Conservation (phyloP, 306 rosid genomes). For the Cercis canadensis region DNA sequence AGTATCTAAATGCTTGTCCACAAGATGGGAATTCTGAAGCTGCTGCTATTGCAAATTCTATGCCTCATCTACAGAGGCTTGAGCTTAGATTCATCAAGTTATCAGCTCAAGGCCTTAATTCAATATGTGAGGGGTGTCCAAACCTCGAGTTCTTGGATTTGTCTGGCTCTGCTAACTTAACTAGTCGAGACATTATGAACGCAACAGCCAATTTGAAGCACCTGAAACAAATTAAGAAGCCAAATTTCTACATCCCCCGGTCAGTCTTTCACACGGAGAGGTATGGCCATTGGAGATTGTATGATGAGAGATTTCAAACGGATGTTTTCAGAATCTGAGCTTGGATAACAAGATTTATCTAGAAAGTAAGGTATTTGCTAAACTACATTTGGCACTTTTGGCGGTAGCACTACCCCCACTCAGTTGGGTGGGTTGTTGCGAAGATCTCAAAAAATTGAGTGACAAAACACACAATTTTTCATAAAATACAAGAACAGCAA, state of each 20-base stretch:
- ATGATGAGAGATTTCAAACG: slow-evolving; percentile 89
- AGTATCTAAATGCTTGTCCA: slow-evolving; percentile 73
- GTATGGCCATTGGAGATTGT: slow-evolving; percentile 85
- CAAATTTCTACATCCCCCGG: slow-evolving; percentile 56
- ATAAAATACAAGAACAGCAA: no score
- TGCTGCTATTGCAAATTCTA: slow-evolving; percentile 70
- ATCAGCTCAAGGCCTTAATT: slow-evolving; percentile 62
- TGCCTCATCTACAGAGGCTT: slow-evolving; percentile 75
- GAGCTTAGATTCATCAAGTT: slow-evolving; percentile 81
- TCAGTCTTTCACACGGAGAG: slow-evolving; percentile 56
- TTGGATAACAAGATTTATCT: slow-evolving; percentile 19
- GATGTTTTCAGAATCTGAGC: slow-evolving; percentile 77
- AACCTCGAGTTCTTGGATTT: slow-evolving; percentile 80
- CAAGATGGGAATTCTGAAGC: slow-evolving; percentile 92
- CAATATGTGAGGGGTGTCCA: slow-evolving; percentile 68
- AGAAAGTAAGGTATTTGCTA: neutral
- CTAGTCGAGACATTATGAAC: slow-evolving; percentile 67
- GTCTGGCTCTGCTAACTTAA: slow-evolving; percentile 79
- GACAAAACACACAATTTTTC: no score
- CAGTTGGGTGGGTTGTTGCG: no score
- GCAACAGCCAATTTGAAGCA: slow-evolving; percentile 58
- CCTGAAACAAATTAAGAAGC: slow-evolving; percentile 57
- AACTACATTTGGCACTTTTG: no score
- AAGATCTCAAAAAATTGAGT: no score
- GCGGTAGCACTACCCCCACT: no score